Conservation (phyloP, 2,329 filamentous ascomycete species). For the Xylariaceae sp. region DNA sequence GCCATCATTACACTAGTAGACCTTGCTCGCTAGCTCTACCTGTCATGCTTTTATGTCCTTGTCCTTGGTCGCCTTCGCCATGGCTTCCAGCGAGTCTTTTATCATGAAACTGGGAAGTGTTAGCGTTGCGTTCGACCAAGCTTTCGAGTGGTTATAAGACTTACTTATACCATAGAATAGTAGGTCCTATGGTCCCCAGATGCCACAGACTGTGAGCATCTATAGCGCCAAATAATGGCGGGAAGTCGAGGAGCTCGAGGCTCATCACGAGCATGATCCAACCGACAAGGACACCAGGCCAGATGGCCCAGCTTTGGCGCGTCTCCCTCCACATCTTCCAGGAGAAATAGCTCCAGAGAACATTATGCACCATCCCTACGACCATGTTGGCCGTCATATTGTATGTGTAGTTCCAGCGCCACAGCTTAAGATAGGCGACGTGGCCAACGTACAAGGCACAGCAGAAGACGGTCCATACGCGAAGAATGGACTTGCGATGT, state of each 20-base stretch:
- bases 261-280: constrained; percentile 95
- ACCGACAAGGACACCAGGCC: constrained; percentile 85
- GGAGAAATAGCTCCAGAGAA: constrained; percentile 84
- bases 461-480: constrained; percentile 74
- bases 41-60: no score
- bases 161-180: constrained; percentile 91
- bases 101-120: constrained; percentile 69
- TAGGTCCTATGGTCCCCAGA: constrained; percentile 83
- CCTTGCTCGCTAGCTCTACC: no score
- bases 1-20: no score
- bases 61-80: constrained; percentile 48
- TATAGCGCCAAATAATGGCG: constrained; percentile 74
- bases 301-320: constrained; percentile 74
- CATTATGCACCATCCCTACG: constrained; percentile 73
- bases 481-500: constrained; percentile 49
- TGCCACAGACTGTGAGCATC: constrained; percentile 98
- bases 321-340: constrained; percentile 68
- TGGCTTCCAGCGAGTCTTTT: constrained; percentile 79
- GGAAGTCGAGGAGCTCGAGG: constrained; percentile 90
- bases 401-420: constrained; percentile 92
- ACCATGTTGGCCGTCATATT: constrained; percentile 95
- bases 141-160: constrained; percentile 35
- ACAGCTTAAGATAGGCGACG: constrained; percentile 77
- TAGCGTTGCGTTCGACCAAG: background rate
- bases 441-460: constrained; percentile 68